These are phyloP conservation scores for Hanseniaspora nectarophila DNA, from an alignment of 805 yeast species.

Conservation along the genomic window DNA sequence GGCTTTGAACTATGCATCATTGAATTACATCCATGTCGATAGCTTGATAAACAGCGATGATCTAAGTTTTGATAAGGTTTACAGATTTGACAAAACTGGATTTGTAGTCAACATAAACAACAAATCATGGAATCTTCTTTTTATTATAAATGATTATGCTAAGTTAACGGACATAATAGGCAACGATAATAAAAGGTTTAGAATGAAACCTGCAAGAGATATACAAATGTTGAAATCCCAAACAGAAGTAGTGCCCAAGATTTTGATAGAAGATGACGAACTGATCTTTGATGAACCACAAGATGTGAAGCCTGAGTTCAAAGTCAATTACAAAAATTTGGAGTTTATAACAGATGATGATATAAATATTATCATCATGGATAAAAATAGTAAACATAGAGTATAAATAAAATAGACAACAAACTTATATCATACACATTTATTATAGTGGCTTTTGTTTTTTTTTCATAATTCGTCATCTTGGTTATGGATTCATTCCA, in stretches of 20 bases:
- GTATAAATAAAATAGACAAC: not conserved
- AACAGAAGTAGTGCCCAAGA: not conserved
- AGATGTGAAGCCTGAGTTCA: slow-evolving; percentile 1
- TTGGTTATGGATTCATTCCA: slow-evolving; percentile 2
- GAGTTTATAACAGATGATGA: not conserved
- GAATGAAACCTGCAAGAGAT: not conserved
- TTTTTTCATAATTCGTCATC: slow-evolving; percentile 2
- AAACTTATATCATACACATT: slow-evolving; percentile 1
- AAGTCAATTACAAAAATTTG: not conserved
- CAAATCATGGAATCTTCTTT: not conserved
- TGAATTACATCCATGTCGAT: not conserved
- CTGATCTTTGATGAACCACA: not conserved
- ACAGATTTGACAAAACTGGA: not conserved
- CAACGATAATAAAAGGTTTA: too few species aligned
- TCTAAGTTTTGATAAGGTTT: slow-evolving; percentile 1
- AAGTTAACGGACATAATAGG: too few species aligned
- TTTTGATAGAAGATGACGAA: slow-evolving; percentile 5
- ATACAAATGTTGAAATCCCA: not conserved
- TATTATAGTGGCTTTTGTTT: not conserved
- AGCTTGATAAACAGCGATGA: not conserved
- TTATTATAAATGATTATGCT: not conserved
- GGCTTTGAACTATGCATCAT: not conserved
- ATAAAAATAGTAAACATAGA: slow-evolving; percentile 8
- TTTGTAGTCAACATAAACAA: slow-evolving; percentile 3
- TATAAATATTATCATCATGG: slow-evolving; percentile 4